Base-by-base conservation (phyloP, 495 filamentous ascomycete species). In the Penicillium manginii region DNA sequence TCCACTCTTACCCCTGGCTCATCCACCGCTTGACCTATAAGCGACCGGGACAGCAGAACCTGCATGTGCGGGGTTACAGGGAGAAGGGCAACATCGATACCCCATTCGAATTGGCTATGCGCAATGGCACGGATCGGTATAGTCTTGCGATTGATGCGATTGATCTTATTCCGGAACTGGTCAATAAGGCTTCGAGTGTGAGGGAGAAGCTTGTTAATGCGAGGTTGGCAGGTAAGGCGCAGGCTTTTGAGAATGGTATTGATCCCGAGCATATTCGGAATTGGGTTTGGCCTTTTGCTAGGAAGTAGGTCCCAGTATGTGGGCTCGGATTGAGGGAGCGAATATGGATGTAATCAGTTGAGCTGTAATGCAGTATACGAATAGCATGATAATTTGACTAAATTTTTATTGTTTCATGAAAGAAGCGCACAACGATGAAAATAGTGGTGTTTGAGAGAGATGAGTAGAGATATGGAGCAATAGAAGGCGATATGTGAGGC, bases 71-170 rank as follows among this genome's bases (percentile, higher is more conserved):
- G 22, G 88, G 86, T 0, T 90, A 90, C 74, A 83, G 79, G 63
- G 87, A 90, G 79, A 90, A 90, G 80, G 87, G 88, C 40, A 90
- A 90, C 61, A 91, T 90, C 65, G 86, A 91, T 66, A 90, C 87
- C 0, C 88, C 87, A 4, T 83, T 90, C 32, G 86, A 90, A 68
- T 71, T 91, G 39, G 87, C 87, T 10, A 83, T 90, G 65, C 78
- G 88, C 50, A 91, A 91, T 69, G 76, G 84, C 51, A 88, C 87
- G 2, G 88, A 91, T 69, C 77, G 87, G 29, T 91, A 84, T 66
- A 86, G 83, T 63, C 70, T 91, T 19, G 87, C 88, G 6, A 88
- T 91, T 61, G 84, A 85, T 65, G 88, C 87, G 4, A 89, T 91
- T 59, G 88, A 91, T 63, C 79, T 81, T 50, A 80, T 87, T 54